Conservation (phyloP, 2,329 filamentous ascomycete genomes). For the Fusarium xyrophilum region DNA sequence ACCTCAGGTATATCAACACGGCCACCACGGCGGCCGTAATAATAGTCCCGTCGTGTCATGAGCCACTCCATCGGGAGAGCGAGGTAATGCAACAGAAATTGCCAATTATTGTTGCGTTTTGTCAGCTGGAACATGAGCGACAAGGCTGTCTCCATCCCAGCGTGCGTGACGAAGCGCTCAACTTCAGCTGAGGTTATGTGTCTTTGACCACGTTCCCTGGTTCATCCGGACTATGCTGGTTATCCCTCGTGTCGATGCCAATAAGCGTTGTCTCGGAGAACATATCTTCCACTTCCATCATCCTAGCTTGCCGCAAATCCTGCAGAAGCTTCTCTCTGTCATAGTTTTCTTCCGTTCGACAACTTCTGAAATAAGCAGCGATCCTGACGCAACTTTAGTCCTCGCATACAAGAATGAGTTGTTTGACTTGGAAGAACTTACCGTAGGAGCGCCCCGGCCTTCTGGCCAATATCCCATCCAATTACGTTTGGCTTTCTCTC, state of each 20-base stretch:
- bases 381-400: neutral
- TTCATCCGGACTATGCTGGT: no score
- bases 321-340: no score
- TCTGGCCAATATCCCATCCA: neutral
- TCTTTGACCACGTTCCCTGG: no score
- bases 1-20: neutral
- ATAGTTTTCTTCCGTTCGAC: neutral
- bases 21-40: neutral
- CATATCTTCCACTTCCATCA: neutral
- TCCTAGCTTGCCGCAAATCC: neutral
- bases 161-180: neutral
- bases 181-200: neutral
- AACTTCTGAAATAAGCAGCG: neutral
- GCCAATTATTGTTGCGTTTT: neutral
- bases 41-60: neutral
- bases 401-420: accelerated
- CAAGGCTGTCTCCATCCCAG: neutral
- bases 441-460: neutral
- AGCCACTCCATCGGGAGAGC: neutral
- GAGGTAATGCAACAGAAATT: neutral
- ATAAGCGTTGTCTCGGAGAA: neutral
- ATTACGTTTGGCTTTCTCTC: neutral
- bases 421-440: neutral
- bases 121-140: neutral
- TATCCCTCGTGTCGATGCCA: neutral